These are phyloP conservation scores for Phytopythium litorale DNA, from an alignment of 352 stramenopile species.

Conservation along the genomic window DNA sequence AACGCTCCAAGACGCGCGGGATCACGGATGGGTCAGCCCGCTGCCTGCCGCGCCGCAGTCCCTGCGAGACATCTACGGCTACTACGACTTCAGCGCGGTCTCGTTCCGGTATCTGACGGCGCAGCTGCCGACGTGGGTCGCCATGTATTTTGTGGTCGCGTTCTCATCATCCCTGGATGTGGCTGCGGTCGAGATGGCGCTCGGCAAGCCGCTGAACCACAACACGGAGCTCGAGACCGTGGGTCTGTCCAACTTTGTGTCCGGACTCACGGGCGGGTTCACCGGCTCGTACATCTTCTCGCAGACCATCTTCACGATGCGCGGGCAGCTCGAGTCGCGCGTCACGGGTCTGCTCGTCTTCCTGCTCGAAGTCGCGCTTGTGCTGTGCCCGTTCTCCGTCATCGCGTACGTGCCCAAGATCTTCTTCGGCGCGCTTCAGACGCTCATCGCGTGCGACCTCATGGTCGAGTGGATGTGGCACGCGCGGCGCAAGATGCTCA, in stretches of 20 bases:
- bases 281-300: conserved; percentile 99
- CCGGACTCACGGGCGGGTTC: conserved; percentile 94
- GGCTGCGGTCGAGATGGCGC: conserved; percentile 96
- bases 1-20: conserved; percentile 87
- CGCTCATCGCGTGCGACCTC: conserved; percentile 96
- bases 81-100: conserved; percentile 68
- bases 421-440: conserved; percentile 97
- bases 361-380: conserved; percentile 65
- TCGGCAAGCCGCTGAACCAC: conserved; percentile 93
- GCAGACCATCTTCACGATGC: conserved; percentile 92
- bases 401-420: conserved; percentile 96
- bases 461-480: conserved; percentile 96
- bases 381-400: conserved; percentile 92
- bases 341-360: conserved; percentile 75
- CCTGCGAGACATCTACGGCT: conserved; percentile 74
- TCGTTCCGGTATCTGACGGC: conserved; percentile 54
- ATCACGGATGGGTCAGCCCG: conserved; percentile 90
- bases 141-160: conserved; percentile 98
- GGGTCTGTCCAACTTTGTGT: conserved; percentile 95
- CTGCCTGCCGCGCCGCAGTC: conserved; percentile 52
- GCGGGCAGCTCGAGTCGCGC: conserved; percentile 68
- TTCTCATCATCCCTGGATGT: conserved; percentile 98
- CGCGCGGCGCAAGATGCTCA: conserved; percentile 81
- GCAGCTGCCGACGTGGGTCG: conserved; percentile 90
- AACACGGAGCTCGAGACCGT: conserved; percentile 95